Percentiles rank a stretch among this genome's conserved stretches.
Conservation (phyloP, 306 rosid species). For the Quercus variabilis region DNA sequence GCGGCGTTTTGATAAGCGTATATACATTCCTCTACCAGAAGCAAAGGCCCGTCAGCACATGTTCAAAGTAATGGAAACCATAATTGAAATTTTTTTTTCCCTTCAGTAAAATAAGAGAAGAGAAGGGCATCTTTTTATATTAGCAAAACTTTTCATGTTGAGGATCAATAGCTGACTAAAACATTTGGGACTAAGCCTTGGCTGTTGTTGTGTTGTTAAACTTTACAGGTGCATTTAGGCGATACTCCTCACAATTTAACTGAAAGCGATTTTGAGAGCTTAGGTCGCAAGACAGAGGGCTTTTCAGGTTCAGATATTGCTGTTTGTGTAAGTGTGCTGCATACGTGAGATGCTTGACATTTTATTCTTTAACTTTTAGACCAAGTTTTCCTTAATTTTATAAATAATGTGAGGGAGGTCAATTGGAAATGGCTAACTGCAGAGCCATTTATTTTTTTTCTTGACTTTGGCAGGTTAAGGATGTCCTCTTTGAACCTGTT, state of each 20-base stretch:
- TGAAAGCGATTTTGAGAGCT: conserved; percentile 82
- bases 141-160: neutral
- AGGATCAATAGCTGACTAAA: no score
- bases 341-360: neutral
- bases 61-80: conserved; percentile 67
- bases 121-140: neutral
- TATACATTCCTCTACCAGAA: conserved; percentile 98
- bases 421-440: neutral
- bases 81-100: conserved; percentile 11
- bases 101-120: neutral
- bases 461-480: conserved; percentile 67
- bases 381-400: neutral
- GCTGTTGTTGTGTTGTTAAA: conserved; percentile 19
- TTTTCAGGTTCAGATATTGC: conserved; percentile 96
- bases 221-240: conserved; percentile 91
- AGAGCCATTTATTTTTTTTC: neutral
- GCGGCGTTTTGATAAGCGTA: conserved; percentile 98
- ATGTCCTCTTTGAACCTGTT: conserved; percentile 97
- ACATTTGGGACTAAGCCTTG: no score
- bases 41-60: conserved; percentile 92
- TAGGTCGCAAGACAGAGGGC: conserved; percentile 81
- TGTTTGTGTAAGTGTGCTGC: conserved; percentile 86
- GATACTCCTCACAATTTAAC: conserved; percentile 92
- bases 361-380: conserved; percentile 1
- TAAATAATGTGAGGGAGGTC: neutral